Conservation (phyloP, 2,329 filamentous ascomycete species). For the Fusarium pilosicola region DNA sequence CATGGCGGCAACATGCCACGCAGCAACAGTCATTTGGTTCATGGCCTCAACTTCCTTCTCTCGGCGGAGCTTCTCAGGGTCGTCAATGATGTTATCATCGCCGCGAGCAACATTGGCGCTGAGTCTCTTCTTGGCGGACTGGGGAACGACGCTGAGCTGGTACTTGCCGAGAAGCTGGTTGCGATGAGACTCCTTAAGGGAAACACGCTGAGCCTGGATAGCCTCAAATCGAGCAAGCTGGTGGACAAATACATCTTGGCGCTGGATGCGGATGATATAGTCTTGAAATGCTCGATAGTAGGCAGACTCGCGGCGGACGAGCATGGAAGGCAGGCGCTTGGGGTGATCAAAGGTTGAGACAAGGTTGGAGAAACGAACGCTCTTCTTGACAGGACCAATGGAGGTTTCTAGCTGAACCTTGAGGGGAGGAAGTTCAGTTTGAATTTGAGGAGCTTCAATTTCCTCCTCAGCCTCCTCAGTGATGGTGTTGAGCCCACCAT, state of each 20-base stretch:
- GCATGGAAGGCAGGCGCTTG: constrained; percentile 62
- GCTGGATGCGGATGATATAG: constrained; percentile 71
- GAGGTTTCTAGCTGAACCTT: constrained; percentile 33
- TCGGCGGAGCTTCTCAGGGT: constrained; percentile 69
- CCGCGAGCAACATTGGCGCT: constrained; percentile 78
- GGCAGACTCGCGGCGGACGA: constrained; percentile 73
- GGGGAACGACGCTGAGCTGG: constrained; percentile 76
- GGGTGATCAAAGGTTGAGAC: constrained; percentile 58
- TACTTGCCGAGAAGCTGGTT: constrained; percentile 88
- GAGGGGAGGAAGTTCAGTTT: constrained; percentile 40
- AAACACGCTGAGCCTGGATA: constrained; percentile 83
- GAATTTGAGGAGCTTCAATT: constrained; percentile 40
- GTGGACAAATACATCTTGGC: constrained; percentile 83
- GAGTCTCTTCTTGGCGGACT: constrained; percentile 76
- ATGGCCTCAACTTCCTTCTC: constrained; percentile 87
- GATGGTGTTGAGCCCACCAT: constrained; percentile 51
- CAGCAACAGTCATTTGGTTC: constrained; percentile 71
- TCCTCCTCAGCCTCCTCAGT: constrained; percentile 49
- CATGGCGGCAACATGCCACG: constrained; percentile 70
- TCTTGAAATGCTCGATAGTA: constrained; percentile 91
- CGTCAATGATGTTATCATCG: constrained; percentile 71
- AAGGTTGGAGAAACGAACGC: constrained; percentile 76
- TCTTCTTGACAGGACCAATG: constrained; percentile 68
- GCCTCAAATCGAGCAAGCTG: constrained; percentile 88
- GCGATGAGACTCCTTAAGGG: constrained; percentile 76